These are phyloP conservation scores for Pulveroboletus ravenelii DNA, from an alignment of 768 basidiomycete genomes.

Conservation along the genomic window DNA sequence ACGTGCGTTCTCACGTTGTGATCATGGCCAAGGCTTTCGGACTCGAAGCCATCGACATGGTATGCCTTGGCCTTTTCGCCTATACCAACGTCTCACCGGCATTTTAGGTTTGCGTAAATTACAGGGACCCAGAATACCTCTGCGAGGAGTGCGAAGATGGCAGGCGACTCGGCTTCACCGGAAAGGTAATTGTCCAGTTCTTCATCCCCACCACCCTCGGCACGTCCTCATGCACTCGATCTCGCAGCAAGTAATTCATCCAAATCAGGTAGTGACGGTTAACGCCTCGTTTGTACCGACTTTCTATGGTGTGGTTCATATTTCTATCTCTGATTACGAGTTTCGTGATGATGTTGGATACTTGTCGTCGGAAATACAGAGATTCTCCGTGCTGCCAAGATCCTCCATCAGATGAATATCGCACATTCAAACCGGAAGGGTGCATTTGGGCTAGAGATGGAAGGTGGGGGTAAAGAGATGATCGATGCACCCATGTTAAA, in stretches of 20 bases:
- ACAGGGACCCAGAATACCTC: constrained; percentile 65
- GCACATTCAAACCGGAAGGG: constrained; percentile 53
- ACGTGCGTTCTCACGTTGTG: constrained; percentile 77
- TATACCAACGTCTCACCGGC: constrained; percentile 1
- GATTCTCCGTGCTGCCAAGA: constrained; percentile 69
- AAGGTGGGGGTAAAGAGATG: constrained; percentile 64
- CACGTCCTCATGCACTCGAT: neutral
- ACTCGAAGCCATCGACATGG: constrained; percentile 89
- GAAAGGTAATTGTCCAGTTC: constrained; percentile 54
- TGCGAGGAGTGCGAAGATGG: constrained; percentile 78
- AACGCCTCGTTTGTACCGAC: constrained; percentile 79
- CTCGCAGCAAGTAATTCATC: constrained; percentile 89
- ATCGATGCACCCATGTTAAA: constrained; percentile 90
- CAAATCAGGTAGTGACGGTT: constrained; percentile 72
- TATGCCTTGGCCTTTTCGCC: constrained; percentile 23
- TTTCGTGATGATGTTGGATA: neutral
- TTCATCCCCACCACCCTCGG: neutral
- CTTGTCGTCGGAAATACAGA: constrained; percentile 39
- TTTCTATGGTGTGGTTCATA: constrained; percentile 45
- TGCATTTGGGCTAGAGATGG: constrained; percentile 67
- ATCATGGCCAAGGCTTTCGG: constrained; percentile 79
- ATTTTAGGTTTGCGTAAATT: constrained; percentile 78
- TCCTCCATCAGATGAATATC: constrained; percentile 59
- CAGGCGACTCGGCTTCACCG: constrained; percentile 79
- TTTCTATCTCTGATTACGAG: neutral